phyloP scores from a whole-genome alignment of 805 yeast genomes.

The Hyphopichia homilentoma region DNA sequence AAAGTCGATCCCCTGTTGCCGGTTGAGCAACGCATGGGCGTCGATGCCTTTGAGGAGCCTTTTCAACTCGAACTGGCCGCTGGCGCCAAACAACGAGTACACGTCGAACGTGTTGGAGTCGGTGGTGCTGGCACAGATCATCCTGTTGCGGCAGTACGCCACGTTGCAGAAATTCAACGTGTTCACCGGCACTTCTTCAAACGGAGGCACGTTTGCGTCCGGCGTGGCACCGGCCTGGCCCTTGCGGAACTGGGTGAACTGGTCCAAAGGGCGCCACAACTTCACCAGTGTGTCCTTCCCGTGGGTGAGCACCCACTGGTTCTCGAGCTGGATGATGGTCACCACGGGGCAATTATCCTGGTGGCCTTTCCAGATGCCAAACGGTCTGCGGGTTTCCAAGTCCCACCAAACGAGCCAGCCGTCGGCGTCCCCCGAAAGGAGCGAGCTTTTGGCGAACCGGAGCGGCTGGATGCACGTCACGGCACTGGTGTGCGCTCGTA shows the following conservation, averaged over 20 bases:
- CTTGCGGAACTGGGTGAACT: conserved; percentile 1
- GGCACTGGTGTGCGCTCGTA: conserved; percentile 18
- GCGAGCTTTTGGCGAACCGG: conserved; percentile 9
- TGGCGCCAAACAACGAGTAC: conserved; percentile 35
- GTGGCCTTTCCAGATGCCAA: conserved; percentile 60
- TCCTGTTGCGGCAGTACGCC: conserved; percentile 29
- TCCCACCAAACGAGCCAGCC: conserved; percentile 72
- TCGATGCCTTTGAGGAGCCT: conserved; percentile 33
- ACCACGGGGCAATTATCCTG: conserved; percentile 40
- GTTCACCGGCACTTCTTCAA: conserved; percentile 62
- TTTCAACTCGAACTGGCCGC: conserved; percentile 14
- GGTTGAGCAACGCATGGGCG: conserved; percentile 14
- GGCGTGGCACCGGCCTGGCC: not conserved
- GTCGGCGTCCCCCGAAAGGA: conserved; percentile 55
- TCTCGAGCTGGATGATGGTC: conserved; percentile 33
- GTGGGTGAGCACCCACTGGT: conserved; percentile 48
- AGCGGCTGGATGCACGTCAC: conserved; percentile 10
- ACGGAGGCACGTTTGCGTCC: conserved; percentile 15
- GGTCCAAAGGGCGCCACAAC: conserved; percentile 37
- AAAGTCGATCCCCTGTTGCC: conserved; percentile 8
- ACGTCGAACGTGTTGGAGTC: conserved; percentile 65
- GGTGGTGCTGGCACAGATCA: conserved; percentile 60
- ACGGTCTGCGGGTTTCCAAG: conserved; percentile 50
- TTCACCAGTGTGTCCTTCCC: conserved; percentile 58
- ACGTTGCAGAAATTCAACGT: conserved; percentile 69